Evolutionary conservation across 495 filamentous ascomycete genomes (phyloP).

Genomic region (Xanthoparmelia taractica): DNA sequence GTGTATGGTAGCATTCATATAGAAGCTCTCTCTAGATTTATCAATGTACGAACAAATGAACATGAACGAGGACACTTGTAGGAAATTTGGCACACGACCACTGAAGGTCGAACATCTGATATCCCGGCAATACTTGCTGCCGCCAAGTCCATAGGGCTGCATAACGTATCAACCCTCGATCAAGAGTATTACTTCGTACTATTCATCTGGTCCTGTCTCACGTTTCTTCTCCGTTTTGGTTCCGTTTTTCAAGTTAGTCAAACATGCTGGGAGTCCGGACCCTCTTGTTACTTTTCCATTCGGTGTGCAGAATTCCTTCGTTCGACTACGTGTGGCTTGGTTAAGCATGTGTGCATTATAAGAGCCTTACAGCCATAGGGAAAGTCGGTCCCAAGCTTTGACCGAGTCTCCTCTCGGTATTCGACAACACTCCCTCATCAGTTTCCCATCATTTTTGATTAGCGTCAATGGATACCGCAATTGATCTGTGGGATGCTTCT

Average conservation of each 20-base stretch:
- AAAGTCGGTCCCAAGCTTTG: background rate
- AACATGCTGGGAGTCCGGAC: background rate
- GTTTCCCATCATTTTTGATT: background rate
- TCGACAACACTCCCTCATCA: background rate
- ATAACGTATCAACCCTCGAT: background rate
- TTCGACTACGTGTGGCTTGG: background rate
- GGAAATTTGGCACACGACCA: background rate
- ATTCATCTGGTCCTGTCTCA: background rate
- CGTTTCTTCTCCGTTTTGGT: no score
- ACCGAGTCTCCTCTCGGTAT: background rate
- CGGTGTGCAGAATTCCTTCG: background rate
- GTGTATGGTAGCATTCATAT: background rate
- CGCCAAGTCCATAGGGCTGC: constrained; percentile 8
- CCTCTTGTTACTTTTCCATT: background rate
- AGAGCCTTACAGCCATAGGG: background rate
- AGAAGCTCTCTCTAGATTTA: background rate
- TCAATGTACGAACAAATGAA: background rate
- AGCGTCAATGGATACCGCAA: constrained; percentile 72
- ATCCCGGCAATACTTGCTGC: background rate
- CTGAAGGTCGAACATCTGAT: constrained; percentile 5
- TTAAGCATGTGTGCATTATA: background rate
- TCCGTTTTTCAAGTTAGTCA: background rate
- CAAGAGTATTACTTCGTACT: background rate
- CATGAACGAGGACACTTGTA: background rate
- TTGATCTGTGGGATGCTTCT: constrained; percentile 74